These are phyloP conservation scores for Evansstolkia leycettana DNA, from an alignment of 495 filamentous ascomycete species.

Conservation along the genomic window DNA sequence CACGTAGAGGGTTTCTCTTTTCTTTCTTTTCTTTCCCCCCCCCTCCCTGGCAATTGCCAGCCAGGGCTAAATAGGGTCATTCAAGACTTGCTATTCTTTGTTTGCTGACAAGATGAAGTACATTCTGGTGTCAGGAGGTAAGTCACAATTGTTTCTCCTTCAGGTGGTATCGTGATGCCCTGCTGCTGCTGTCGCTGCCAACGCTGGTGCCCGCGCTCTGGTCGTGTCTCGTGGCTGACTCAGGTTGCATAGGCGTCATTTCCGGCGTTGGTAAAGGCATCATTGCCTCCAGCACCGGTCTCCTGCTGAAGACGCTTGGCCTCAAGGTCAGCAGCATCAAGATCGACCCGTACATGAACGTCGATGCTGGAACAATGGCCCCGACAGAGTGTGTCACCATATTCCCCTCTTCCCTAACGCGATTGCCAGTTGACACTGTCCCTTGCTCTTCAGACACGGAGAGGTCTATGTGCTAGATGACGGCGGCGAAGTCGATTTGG, in stretches of 20 bases:
- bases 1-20: too few species aligned
- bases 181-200: background rate
- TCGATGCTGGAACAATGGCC: conserved; percentile 59
- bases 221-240: background rate
- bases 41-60: conserved; percentile 12
- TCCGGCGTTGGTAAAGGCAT: conserved; percentile 76
- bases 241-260: conserved; percentile 55
- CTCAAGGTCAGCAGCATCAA: conserved; percentile 50
- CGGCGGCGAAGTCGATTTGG: conserved; percentile 77
- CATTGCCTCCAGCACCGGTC: conserved; percentile 52
- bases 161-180: background rate
- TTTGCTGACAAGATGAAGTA: conserved; percentile 56
- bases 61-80: conserved; percentile 10
- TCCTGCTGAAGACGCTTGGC: conserved; percentile 76
- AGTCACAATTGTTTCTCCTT: conserved; percentile 13
- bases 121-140: conserved; percentile 71
- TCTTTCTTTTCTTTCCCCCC: conserved; percentile 7
- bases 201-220: background rate
- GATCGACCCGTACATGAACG: conserved; percentile 76
- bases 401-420: background rate
- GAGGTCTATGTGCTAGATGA: conserved; percentile 66
- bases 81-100: conserved; percentile 1
- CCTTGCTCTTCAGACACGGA: conserved; percentile 39
- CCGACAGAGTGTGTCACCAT: conserved; percentile 1
- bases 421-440: conserved; percentile 4